Conservation (phyloP, 768 basidiomycete species). For the Trichaptum fuscoviolaceum region DNA sequence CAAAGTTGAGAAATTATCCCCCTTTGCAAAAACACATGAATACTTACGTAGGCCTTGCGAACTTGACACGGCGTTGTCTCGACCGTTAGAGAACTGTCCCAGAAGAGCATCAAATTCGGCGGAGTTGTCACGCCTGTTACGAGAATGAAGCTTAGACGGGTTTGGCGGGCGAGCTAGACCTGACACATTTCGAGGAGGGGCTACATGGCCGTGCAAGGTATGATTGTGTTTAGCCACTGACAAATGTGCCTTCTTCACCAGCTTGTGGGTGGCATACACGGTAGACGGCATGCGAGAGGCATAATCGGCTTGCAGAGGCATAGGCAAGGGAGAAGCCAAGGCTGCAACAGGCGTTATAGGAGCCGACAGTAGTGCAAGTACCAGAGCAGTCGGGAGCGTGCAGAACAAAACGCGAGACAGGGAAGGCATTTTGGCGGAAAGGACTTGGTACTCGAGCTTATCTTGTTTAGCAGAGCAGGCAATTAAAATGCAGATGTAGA, state of each 20-base stretch:
- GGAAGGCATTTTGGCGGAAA: slow-evolving; percentile 25
- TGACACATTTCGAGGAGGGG: neutral
- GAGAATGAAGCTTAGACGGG: neutral
- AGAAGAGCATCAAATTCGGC: neutral
- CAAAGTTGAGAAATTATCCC: neutral
- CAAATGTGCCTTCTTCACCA: neutral
- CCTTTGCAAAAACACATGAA: neutral
- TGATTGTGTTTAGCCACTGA: neutral
- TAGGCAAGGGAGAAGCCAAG: slow-evolving; percentile 20
- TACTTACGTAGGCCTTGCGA: slow-evolving; percentile 23
- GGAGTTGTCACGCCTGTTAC: neutral
- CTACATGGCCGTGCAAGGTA: neutral
- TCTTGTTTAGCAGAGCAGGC: neutral
- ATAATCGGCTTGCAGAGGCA: slow-evolving; percentile 6
- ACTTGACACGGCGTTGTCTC: neutral
- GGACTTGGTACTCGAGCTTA: neutral
- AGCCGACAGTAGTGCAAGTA: slow-evolving; percentile 28
- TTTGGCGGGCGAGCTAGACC: neutral
- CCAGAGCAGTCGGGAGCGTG: slow-evolving; percentile 34
- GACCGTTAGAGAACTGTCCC: slow-evolving; percentile 7
- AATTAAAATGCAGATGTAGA: neutral
- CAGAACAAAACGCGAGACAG: slow-evolving; percentile 34
- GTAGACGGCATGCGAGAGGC: neutral
- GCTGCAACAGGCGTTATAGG: slow-evolving; percentile 15
- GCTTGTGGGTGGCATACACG: neutral